Conservation (phyloP, 768 basidiomycete species). For the Leccinum ochraceum region DNA sequence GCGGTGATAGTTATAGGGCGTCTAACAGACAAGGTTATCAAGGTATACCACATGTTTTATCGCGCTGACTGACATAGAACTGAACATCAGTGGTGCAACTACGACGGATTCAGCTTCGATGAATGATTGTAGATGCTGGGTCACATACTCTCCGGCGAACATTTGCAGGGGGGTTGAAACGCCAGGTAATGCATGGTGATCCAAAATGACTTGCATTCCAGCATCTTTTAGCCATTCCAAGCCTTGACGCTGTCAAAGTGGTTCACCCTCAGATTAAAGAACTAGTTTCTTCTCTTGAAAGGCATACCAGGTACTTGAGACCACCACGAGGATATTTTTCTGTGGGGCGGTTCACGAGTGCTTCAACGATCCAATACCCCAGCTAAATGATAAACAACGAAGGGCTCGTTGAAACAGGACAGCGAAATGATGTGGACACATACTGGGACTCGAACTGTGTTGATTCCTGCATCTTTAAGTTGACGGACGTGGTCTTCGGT, state of each 20-base stretch:
- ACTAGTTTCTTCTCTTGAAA: neutral
- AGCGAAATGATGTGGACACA: slow-evolving; percentile 17
- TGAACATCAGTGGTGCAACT: slow-evolving; percentile 70
- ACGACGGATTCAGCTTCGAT: slow-evolving; percentile 5
- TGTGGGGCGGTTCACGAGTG: slow-evolving; percentile 56
- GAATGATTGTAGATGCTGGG: neutral
- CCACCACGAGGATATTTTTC: slow-evolving; percentile 76
- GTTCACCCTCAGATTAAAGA: neutral
- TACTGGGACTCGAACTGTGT: slow-evolving; percentile 78
- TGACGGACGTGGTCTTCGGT: slow-evolving; percentile 57
- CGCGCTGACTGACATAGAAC: slow-evolving; percentile 61
- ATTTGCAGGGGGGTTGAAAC: slow-evolving; percentile 59
- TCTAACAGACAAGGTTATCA: slow-evolving; percentile 36
- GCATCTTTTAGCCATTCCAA: slow-evolving; percentile 58
- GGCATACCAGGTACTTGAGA: slow-evolving; percentile 57
- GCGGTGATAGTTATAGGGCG: slow-evolving; percentile 68
- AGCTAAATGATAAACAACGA: slow-evolving; percentile 44
- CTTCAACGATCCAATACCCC: slow-evolving; percentile 82
- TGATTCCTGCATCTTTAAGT: slow-evolving; percentile 58
- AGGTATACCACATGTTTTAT: neutral
- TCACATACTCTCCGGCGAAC: slow-evolving; percentile 66
- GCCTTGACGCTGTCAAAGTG: slow-evolving; percentile 54
- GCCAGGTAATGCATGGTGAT: slow-evolving; percentile 73
- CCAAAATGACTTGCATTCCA: slow-evolving; percentile 66
- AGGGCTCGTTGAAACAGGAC: neutral